Evolutionary conservation across 1,139 yeast species (phyloP).

Genomic region (Protomyces lactucae-debilis): DNA sequence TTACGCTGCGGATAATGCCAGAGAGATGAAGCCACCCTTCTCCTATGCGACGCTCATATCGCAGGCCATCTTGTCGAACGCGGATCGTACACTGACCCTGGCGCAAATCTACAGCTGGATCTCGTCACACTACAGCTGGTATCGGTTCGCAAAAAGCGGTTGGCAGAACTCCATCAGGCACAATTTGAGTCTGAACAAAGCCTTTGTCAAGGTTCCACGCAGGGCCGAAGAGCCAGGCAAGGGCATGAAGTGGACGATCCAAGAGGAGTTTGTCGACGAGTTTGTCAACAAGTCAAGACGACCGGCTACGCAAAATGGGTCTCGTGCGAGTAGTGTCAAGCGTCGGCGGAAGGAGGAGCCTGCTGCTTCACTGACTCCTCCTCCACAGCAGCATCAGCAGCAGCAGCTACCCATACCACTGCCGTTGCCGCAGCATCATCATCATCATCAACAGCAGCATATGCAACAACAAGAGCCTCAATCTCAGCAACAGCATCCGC

Average conservation of each 20-base stretch:
- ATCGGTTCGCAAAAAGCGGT: conserved; percentile 88
- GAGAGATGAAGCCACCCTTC: conserved; percentile 92
- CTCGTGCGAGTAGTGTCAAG: background rate
- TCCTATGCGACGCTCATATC: conserved; percentile 98
- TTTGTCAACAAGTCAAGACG: conserved; percentile 42
- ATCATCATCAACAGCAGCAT: background rate
- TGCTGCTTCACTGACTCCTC: background rate
- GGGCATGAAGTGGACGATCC: conserved; percentile 98
- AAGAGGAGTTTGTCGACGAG: conserved; percentile 76
- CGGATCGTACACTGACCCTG: conserved; percentile 80
- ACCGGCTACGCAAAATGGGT: background rate
- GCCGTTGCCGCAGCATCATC: background rate
- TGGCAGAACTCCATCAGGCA: conserved; percentile 88
- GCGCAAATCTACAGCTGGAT: conserved; percentile 93
- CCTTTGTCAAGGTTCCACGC: conserved; percentile 92
- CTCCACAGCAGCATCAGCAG: background rate
- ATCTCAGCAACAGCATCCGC: background rate
- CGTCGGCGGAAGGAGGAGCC: background rate
- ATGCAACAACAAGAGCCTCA: background rate
- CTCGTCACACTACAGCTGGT: conserved; percentile 78
- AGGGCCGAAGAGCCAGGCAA: conserved; percentile 96
- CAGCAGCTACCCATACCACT: background rate
- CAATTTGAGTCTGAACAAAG: conserved; percentile 72
- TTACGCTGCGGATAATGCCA: conserved; percentile 50
- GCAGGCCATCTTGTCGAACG: conserved; percentile 85